Evolutionary conservation across 1,284 basidiomycete genomes (phyloP), one percentile per base, ranked within the genome.

Genomic region (Apiotrichum sp.): DNA sequence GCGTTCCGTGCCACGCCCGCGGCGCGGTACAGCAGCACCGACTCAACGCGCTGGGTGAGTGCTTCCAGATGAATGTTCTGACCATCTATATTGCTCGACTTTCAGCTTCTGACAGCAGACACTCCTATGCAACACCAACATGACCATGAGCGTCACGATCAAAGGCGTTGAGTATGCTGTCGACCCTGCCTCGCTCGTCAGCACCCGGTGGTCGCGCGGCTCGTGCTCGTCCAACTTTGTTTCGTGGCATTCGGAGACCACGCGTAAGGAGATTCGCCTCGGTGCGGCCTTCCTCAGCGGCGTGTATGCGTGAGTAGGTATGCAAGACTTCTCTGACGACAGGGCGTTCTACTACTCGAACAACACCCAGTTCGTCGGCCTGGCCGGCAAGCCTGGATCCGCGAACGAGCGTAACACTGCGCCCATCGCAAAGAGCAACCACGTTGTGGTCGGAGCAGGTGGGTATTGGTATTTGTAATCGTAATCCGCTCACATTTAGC

Each of bases 261-360:
- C 6, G 40, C 49, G 55, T 2, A 72, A 71, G 9, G 68, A 70
- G 54, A 63, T 76, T 16, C 52, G 72, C 32, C 58, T 76, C 10
- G 74, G 74, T 6, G 68, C 70, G 2, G 67, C 72, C 0, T 76
- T 76, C 61, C 55, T 76, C 53, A 63, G 65, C 7, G 67, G 68
- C 0, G 62, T 73, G 4, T 76, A 75, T 52, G 50, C 68, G 74
- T 76, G 58, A 63, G 72, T 67, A 65, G 4, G 29, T 11, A 11
- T 3, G 3, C 1, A 1, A 11, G 29, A 0, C 13, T 6, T 3
- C 16, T 6, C 54, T 59, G 7, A 56, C 40, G 0, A 3, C 53
- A 74, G 74, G 3, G 72, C 65, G 1, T 41, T 76, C 6, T 71
- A 72, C 52, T 70, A 72, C 55, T 59, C 63, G 10, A 51, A 52